Conservation (phyloP, 306 rosid genomes). For the Rosa rugosa region DNA sequence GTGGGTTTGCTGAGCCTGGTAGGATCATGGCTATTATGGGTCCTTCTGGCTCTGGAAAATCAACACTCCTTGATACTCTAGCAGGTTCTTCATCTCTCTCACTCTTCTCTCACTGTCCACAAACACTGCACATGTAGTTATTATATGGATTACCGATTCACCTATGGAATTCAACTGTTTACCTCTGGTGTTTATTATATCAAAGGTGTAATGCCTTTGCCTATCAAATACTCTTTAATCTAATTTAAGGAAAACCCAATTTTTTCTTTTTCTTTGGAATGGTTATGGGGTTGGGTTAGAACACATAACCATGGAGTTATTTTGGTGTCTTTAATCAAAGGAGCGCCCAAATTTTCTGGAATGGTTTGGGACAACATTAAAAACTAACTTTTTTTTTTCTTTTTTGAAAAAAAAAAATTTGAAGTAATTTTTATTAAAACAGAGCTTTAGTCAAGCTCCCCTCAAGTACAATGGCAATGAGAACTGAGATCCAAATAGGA, state of each 20-base stretch:
- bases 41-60: conserved; percentile 93
- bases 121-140: neutral
- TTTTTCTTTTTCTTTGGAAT: neutral
- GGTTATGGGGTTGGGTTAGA: neutral
- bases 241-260: neutral
- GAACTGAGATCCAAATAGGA: neutral
- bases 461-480: neutral
- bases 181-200: neutral
- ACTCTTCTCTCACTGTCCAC: neutral
- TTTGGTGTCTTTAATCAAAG: neutral
- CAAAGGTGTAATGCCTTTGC: neutral
- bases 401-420: too few species aligned
- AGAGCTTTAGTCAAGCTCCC: neutral
- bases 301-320: neutral
- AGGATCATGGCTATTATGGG: conserved; percentile 90
- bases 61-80: conserved; percentile 77
- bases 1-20: conserved; percentile 85
- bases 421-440: neutral
- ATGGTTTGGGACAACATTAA: neutral
- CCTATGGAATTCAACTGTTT: neutral
- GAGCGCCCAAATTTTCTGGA: neutral
- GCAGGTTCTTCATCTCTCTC: conserved; percentile 40
- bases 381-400: too few species aligned
- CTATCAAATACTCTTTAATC: neutral
- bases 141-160: neutral